Percentiles rank a stretch among this genome's conserved stretches.
phyloP scores from a whole-genome alignment of 2,329 filamentous ascomycete genomes.

The Gnomoniopsis smithogilvyi region DNA sequence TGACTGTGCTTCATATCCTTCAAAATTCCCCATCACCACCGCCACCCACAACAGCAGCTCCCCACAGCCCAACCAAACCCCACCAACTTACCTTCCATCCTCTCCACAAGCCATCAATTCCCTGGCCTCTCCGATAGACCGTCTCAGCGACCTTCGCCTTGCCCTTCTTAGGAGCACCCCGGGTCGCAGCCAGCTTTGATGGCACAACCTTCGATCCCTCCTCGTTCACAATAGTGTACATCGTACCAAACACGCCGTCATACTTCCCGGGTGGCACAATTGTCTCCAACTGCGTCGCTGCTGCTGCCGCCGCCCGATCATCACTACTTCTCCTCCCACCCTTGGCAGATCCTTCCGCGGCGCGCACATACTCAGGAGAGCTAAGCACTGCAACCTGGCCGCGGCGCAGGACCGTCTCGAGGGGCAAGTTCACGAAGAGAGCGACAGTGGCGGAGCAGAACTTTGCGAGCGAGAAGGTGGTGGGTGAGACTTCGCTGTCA shows the following conservation, averaged over 20 bases:
- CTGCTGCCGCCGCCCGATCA: slow-evolving; percentile 24
- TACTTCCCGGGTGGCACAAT: slow-evolving; percentile 81
- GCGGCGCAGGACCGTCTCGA: slow-evolving; percentile 87
- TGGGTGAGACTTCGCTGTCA: slow-evolving; percentile 77
- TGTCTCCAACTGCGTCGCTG: slow-evolving; percentile 52
- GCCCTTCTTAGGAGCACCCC: slow-evolving; percentile 25
- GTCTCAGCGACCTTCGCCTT: slow-evolving; percentile 36
- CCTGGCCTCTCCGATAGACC: slow-evolving; percentile 60
- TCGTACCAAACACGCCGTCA: slow-evolving; percentile 82
- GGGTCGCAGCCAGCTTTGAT: slow-evolving; percentile 28
- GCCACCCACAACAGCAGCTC: slow-evolving; percentile 60
- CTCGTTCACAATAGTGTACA: slow-evolving; percentile 80
- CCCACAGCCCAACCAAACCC: slow-evolving; percentile 73
- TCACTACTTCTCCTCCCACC: slow-evolving; percentile 17
- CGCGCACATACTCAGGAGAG: slow-evolving; percentile 47
- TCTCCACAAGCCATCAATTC: slow-evolving; percentile 64
- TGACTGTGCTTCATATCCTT: slow-evolving; percentile 1
- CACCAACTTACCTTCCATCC: slow-evolving; percentile 78
- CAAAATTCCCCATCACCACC: slow-evolving; percentile 61
- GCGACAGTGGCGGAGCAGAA: slow-evolving; percentile 79
- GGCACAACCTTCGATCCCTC: slow-evolving; percentile 64
- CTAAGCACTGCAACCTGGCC: slow-evolving; percentile 76
- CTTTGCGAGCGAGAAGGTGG: slow-evolving; percentile 75
- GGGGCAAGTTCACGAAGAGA: slow-evolving; percentile 79
- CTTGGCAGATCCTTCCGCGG: slow-evolving; percentile 36